Percentiles rank a stretch among this genome's conserved stretches.
These are phyloP conservation scores for Cyclotella cryptica DNA, from an alignment of 108 stramenopile genomes.

Conservation along the genomic window DNA sequence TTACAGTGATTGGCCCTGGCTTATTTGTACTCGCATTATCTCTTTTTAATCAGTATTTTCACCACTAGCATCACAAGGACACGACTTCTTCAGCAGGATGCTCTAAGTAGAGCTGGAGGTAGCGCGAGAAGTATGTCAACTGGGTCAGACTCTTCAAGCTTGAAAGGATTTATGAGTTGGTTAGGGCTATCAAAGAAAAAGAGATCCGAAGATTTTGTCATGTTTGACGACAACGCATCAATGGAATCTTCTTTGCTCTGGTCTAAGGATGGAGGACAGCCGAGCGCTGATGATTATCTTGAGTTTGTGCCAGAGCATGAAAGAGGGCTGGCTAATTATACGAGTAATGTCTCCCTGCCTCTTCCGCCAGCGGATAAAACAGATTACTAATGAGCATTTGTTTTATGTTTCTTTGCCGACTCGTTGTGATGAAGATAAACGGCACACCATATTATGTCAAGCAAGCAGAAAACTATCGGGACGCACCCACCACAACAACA, in stretches of 20 bases:
- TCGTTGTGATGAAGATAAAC: not conserved
- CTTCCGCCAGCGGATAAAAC: constrained; percentile 33
- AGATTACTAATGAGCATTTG: constrained; percentile 24
- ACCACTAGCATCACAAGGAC: not conserved
- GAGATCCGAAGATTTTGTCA: constrained; percentile 39
- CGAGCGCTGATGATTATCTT: constrained; percentile 43
- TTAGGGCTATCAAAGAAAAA: constrained; percentile 36
- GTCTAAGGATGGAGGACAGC: constrained; percentile 45
- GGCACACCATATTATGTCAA: no score
- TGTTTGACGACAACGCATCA: constrained; percentile 52
- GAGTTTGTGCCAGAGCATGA: constrained; percentile 52
- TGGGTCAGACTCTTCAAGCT: constrained; percentile 2
- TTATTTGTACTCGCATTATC: not conserved
- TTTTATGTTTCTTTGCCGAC: not conserved
- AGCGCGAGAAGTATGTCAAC: not conserved
- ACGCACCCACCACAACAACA: no score
- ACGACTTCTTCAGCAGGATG: not conserved
- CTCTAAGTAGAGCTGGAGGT: not conserved
- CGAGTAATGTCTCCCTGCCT: constrained; percentile 18
- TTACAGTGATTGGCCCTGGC: not conserved
- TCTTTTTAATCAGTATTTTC: constrained; percentile 3
- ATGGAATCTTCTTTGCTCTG: constrained; percentile 50
- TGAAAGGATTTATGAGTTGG: constrained; percentile 21
- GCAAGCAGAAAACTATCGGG: no score
- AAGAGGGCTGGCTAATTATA: constrained; percentile 31